Evolutionary conservation across 176 grass and related monocot species (phyloP).

Genomic region (Cocos nucifera): DNA sequence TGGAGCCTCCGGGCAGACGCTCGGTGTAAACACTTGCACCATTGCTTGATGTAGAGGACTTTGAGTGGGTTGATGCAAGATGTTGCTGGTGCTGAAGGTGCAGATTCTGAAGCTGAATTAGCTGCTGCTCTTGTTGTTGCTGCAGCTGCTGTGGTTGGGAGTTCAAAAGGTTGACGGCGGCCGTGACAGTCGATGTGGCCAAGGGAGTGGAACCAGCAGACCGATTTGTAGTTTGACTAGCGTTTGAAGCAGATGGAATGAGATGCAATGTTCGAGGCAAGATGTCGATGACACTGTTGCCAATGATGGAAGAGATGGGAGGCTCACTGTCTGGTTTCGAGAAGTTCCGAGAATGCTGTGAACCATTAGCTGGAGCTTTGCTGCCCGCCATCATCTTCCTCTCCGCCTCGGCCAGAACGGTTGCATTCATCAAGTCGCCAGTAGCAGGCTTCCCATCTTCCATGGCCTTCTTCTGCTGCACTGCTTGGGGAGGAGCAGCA

Average conservation of each 20-base stretch:
- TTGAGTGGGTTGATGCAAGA: slow-evolving; percentile 50
- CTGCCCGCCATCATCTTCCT: slow-evolving; percentile 18
- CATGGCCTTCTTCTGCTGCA: slow-evolving; percentile 41
- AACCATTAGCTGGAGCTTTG: slow-evolving; percentile 33
- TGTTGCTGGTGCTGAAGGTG: slow-evolving; percentile 40
- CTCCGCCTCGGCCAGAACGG: too few relatives aligned
- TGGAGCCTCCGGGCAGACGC: slow-evolving; percentile 15
- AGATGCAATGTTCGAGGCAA: slow-evolving; percentile 58
- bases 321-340: slow-evolving; percentile 55
- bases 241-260: slow-evolving; percentile 30
- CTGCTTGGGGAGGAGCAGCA: slow-evolving; percentile 30
- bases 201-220: slow-evolving; percentile 9
- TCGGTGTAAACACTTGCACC: slow-evolving; percentile 35
- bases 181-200: too few relatives aligned
- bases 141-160: too few relatives aligned
- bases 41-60: slow-evolving; percentile 45
- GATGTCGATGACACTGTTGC: slow-evolving; percentile 36
- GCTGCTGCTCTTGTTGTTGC: too few relatives aligned
- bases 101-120: slow-evolving; percentile 13
- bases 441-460: slow-evolving; percentile 57
- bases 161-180: too few relatives aligned
- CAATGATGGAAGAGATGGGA: slow-evolving; percentile 35
- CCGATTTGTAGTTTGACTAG: slow-evolving; percentile 20
- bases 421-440: slow-evolving; percentile 14
- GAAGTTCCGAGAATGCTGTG: slow-evolving; percentile 81